Percentiles rank a stretch among this genome's conserved stretches.
Evolutionary conservation across 768 basidiomycete species (phyloP).

Genomic region (Trametes gibbosa): DNA sequence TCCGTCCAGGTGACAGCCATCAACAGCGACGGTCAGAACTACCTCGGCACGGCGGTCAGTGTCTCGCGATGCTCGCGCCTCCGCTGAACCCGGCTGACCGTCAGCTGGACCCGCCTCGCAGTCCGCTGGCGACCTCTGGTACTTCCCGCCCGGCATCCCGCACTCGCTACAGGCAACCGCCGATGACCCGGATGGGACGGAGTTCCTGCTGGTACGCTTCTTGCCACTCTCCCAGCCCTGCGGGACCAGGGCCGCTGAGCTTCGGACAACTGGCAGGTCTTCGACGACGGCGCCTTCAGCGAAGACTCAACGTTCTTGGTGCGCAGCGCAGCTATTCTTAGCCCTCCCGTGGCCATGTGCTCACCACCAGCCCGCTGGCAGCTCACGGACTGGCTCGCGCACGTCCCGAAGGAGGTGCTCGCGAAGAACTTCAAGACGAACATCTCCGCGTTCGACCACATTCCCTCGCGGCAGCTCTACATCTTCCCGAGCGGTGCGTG

Average conservation of each 20-base stretch:
- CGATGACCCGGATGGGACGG: constrained; percentile 42
- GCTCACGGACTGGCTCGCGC: constrained; percentile 66
- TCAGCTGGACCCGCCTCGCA: constrained; percentile 4
- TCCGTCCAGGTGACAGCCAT: constrained; percentile 43
- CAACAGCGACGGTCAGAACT: constrained; percentile 50
- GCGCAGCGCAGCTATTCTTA: constrained; percentile 10
- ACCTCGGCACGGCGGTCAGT: constrained; percentile 41
- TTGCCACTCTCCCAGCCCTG: background rate
- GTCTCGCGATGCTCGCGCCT: background rate
- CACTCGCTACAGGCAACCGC: constrained; percentile 54
- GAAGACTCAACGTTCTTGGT: constrained; percentile 50
- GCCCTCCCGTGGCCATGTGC: constrained; percentile 48
- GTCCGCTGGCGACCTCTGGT: constrained; percentile 52
- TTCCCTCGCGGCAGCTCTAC: constrained; percentile 53
- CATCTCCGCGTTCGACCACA: constrained; percentile 49
- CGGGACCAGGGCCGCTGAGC: constrained; percentile 5
- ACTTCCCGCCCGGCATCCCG: constrained; percentile 53
- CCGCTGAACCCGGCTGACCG: background rate
- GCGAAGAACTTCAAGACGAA: constrained; percentile 61
- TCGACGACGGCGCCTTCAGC: constrained; percentile 51
- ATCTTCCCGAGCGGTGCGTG: constrained; percentile 45
- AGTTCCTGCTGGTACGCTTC: constrained; percentile 48
- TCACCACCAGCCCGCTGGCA: background rate
- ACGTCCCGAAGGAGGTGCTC: constrained; percentile 55
- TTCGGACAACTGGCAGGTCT: constrained; percentile 25